These are phyloP conservation scores for Peronospora destructor DNA, from an alignment of 352 stramenopile species.

Conservation along the genomic window DNA sequence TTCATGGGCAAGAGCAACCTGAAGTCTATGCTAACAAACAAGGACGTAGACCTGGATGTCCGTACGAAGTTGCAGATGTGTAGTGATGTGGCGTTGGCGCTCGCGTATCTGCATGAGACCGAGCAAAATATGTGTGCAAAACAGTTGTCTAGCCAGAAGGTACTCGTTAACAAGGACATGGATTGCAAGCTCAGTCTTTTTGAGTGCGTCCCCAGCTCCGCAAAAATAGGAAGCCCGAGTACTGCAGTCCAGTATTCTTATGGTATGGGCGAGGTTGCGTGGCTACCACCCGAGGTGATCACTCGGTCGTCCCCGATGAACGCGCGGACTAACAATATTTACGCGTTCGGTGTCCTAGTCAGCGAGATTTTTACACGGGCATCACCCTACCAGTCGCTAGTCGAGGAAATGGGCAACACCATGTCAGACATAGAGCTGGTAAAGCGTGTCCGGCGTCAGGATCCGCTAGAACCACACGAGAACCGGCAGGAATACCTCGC, in stretches of 20 bases:
- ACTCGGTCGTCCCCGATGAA: constrained; percentile 41
- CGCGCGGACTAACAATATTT: constrained; percentile 48
- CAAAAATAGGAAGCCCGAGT: constrained; percentile 26
- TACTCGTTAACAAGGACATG: constrained; percentile 43
- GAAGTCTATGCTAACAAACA: constrained; percentile 47
- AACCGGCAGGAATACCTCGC: constrained; percentile 34
- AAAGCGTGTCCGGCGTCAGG: constrained; percentile 28
- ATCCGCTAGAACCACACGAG: constrained; percentile 40
- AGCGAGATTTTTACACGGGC: constrained; percentile 50
- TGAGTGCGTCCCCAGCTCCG: constrained; percentile 36
- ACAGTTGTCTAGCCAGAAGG: constrained; percentile 45
- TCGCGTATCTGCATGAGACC: constrained; percentile 54
- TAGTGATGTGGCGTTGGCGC: constrained; percentile 48
- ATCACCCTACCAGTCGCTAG: constrained; percentile 39
- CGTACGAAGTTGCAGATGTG: constrained; percentile 58
- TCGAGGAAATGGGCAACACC: constrained; percentile 45
- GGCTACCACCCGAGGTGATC: constrained; percentile 50
- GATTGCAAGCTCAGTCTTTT: constrained; percentile 60
- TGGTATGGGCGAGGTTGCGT: constrained; percentile 45
- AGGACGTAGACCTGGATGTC: constrained; percentile 47
- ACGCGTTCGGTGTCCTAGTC: constrained; percentile 56
- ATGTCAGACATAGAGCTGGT: constrained; percentile 47
- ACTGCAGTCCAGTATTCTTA: constrained; percentile 20
- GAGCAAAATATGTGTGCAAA: constrained; percentile 45
- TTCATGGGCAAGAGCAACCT: constrained; percentile 73